Base-by-base conservation (phyloP, 768 basidiomycete species). In the Hemileccinum impolitum region DNA sequence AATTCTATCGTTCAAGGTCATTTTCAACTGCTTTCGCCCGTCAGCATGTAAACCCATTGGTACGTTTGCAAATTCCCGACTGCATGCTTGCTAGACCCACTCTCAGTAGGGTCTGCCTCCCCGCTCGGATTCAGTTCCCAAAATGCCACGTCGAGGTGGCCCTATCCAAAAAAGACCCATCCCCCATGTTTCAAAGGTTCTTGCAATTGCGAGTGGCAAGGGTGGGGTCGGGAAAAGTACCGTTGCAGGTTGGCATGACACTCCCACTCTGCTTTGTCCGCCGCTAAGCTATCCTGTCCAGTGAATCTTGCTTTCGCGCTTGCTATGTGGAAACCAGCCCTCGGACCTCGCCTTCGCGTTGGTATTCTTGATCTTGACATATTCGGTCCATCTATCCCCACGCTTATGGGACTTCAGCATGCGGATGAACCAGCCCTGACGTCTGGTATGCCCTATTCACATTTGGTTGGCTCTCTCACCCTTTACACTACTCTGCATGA, bases 201-300 rank as follows among this genome's bases (percentile, higher is more conserved):
- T 97, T 4, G 86, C 80, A 2, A 91, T 97, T 0, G 89, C 93
- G 8, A 91, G 89, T 55, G 94, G 93, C 5, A 97, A 97, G 63
- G 95, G 95, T 21, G 94, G 94, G 2, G 94, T 96, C 15, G 94
- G 94, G 15, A 98, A 96, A 70, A 93, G 90, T 53, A 97, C 93
- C 0, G 75, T 97, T 28, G 90, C 94, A 48, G 87, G 93, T 94
- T 53, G 34, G 77, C 61, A 25, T 21, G 11, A 42, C 36, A 14
- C 23, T 3, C 32, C 17, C 21, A 31, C 15, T 25, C 18, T 4
- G 9, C 17, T 19, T 8, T 34, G 23, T 39, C n/a, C 48, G 14
- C 5, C 34, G 46, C 55, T 51, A 28, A n/a, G n/a, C n/a, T n/a
- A n/a, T n/a, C 23, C 2, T 31, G 28, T 41, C 6, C 62, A 91